Evolutionary conservation across 768 basidiomycete species (phyloP), one percentile per base, ranked within the genome.

Genomic region (Lentinula edodes): DNA sequence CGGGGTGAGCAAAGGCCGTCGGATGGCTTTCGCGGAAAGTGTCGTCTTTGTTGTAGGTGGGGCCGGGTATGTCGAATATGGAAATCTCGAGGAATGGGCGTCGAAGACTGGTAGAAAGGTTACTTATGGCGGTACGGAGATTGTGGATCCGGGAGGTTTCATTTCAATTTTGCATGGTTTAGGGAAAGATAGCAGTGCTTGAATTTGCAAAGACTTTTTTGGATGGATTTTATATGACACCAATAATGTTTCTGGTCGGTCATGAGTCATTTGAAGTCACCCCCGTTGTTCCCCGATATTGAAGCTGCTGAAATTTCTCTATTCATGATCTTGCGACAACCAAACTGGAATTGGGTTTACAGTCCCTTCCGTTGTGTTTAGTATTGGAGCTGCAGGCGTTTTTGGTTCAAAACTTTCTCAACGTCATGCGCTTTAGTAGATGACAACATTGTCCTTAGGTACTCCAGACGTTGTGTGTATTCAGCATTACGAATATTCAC

Each of bases 41-140:
- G 85, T 92, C 68, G 89, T 99, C 3, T 99, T 99, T 66, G 78
- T 98, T 35, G 95, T 99, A 2, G 97, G 97, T 7, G 97, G 97
- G 1, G 97, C 95, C 4, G 91, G 95, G 15, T 96, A 98, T 69
- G 94, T 98, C 56, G 97, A 99, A 75, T 98, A 95, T 66, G 94
- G 95, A 5, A 98, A 98, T 72, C 74, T 99, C 62, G 87, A 90
- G 72, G 96, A 98, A 73, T 97, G 95, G 94, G 91, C 92, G 3
- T 76, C 73, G 57, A 87, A 85, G 74, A 85, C 86, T 5, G 92
- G 91, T 13, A 93, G 93, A 74, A 80, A 85, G 64, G 85, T 98
- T 50, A 90, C 92, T 39, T 99, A 99, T 71, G 97, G 97, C 16
- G 92, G 93, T 18, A 98, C 96, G 16, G 97, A 98, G 71, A 95